phyloP scores from a whole-genome alignment of 2,329 filamentous ascomycete species.

The Ascochyta rabiei region DNA sequence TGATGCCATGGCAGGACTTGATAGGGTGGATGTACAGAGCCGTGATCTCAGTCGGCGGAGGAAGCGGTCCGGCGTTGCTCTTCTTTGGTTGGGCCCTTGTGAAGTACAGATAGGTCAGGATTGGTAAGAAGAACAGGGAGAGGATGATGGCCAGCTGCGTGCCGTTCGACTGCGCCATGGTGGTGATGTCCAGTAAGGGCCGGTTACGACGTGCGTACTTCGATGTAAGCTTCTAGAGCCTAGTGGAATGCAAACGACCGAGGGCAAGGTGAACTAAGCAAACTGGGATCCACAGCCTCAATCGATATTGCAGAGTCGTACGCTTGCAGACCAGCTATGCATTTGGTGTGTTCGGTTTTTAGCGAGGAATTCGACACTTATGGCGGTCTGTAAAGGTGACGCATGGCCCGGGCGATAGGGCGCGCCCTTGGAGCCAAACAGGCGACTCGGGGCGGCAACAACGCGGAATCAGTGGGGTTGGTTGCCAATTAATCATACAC shows the following conservation, averaged over 20 bases:
- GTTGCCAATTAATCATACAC: neutral
- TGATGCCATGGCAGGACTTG: conserved; percentile 69
- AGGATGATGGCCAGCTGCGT: conserved; percentile 35
- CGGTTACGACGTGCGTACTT: neutral
- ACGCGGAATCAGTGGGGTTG: neutral
- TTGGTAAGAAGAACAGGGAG: conserved; percentile 36
- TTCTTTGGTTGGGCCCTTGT: conserved; percentile 20
- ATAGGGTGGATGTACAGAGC: conserved; percentile 66
- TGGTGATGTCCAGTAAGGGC: neutral
- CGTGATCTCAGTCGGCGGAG: conserved; percentile 51
- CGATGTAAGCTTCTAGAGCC: conserved; percentile 6
- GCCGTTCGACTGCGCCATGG: conserved; percentile 33
- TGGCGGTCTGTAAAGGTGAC: neutral
- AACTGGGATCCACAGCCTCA: neutral
- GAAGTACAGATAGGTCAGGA: conserved; percentile 40
- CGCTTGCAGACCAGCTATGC: neutral
- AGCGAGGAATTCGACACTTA: neutral
- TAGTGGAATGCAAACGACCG: conserved; percentile 11
- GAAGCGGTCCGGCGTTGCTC: conserved; percentile 33
- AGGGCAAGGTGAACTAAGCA: neutral
- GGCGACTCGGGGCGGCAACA: conserved; percentile 4
- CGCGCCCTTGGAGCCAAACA: neutral
- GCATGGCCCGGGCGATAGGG: conserved; percentile 9
- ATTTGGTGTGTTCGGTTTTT: neutral
- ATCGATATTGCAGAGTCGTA: conserved; percentile 11